Conservation (phyloP, 345 rosid species). For the Anastatica hierochuntica region DNA sequence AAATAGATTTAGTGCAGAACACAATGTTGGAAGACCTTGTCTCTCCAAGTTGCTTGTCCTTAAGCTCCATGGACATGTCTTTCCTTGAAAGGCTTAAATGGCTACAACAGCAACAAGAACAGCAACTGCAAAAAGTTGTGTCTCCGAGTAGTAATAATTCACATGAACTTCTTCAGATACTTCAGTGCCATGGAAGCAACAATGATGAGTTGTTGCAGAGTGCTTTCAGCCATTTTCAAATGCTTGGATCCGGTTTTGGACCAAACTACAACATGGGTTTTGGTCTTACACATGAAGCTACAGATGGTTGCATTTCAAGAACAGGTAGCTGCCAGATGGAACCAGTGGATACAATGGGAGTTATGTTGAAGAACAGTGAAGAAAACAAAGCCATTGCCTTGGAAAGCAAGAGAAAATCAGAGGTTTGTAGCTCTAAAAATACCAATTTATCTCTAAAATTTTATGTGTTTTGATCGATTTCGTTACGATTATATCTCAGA, state of each 20-base stretch:
- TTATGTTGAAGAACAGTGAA: constrained; percentile 20
- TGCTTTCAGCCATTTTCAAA: constrained; percentile 21
- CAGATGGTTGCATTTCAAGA: constrained; percentile 31
- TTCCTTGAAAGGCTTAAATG: constrained; percentile 30
- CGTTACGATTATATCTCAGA: constrained; percentile 24
- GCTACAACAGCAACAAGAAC: constrained; percentile 30
- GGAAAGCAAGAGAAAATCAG: constrained; percentile 35
- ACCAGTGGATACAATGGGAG: too few species aligned
- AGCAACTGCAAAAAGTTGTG: too few species aligned
- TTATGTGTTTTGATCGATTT: not conserved
- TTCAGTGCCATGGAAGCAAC: too few species aligned
- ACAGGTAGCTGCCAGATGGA: constrained; percentile 30
- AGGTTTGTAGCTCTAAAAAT: constrained; percentile 27
- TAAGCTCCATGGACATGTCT: constrained; percentile 32
- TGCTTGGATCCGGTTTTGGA: constrained; percentile 13
- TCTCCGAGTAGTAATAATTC: too few species aligned
- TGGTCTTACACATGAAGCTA: too few species aligned
- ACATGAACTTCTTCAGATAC: too few species aligned
- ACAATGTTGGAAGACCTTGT: too few species aligned
- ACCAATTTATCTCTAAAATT: too few species aligned
- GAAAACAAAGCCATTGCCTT: constrained; percentile 13
- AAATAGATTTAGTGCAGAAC: too few species aligned
- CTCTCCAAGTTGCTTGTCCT: too few species aligned
- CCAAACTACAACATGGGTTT: constrained; percentile 17
- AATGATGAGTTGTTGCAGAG: constrained; percentile 22